Percentiles rank a stretch among this genome's conserved stretches.
Evolutionary conservation across 2,329 filamentous ascomycete species (phyloP).

Genomic region (Penicillium hesseltinei): DNA sequence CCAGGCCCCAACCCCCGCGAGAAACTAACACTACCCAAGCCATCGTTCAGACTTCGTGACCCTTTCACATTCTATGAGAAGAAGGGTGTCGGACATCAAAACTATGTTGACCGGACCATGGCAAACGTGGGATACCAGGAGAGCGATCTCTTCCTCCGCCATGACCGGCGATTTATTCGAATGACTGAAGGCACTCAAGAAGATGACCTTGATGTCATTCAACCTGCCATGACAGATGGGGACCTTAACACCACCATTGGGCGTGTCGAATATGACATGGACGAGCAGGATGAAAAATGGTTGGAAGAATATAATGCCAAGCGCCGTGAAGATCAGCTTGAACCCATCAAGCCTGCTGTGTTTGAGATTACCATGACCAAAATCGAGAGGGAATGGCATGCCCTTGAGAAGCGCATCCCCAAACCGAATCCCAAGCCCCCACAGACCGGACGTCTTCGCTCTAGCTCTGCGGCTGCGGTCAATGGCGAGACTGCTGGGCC

Average conservation of each 20-base stretch:
- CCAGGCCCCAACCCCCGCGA: constrained; percentile 51
- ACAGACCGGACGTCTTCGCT: constrained; percentile 87
- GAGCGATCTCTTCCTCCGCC: constrained; percentile 81
- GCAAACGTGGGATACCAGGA: constrained; percentile 95
- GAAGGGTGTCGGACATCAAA: constrained; percentile 77
- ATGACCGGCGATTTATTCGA: constrained; percentile 68
- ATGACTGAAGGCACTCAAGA: constrained; percentile 61
- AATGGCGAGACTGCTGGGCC: constrained; percentile 80
- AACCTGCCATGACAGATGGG: constrained; percentile 57
- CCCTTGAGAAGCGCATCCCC: constrained; percentile 90
- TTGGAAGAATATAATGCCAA: constrained; percentile 77
- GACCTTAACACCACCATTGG: constrained; percentile 63
- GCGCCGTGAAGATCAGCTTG: constrained; percentile 70
- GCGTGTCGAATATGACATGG: constrained; percentile 98
- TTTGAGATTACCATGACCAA: constrained; percentile 99
- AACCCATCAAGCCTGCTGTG: constrained; percentile 84
- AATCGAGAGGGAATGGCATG: constrained; percentile 98
- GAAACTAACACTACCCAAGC: constrained; percentile 50
- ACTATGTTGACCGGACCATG: constrained; percentile 96
- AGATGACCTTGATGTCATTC: constrained; percentile 60
- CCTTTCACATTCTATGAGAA: constrained; percentile 62
- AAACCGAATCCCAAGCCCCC: constrained; percentile 96
- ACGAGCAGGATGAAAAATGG: constrained; percentile 98
- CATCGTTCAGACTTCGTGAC: constrained; percentile 48
- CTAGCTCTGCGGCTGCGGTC: constrained; percentile 89